These are phyloP conservation scores for Ananas comosus DNA, from an alignment of 176 grass and related monocot species.

Conservation along the genomic window DNA sequence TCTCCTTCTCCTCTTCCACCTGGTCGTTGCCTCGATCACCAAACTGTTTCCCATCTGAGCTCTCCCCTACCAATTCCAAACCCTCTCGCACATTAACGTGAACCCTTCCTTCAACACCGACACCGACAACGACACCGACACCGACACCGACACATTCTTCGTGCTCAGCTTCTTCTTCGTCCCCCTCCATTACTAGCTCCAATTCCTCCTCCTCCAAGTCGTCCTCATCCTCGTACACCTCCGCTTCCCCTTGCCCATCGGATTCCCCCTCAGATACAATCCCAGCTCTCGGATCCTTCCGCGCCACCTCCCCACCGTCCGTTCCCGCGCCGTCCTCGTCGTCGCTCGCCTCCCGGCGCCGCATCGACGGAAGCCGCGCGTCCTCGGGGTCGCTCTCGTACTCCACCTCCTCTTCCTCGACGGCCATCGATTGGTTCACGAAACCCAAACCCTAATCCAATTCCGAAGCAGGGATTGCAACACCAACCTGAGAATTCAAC, in stretches of 20 bases:
- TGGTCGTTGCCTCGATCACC: constrained; percentile 4
- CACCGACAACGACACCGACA: too few species aligned
- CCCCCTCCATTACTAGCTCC: constrained; percentile 30
- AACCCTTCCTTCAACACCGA: constrained; percentile 2
- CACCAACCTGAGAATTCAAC: background rate
- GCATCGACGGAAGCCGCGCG: constrained; percentile 10
- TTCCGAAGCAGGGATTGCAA: background rate
- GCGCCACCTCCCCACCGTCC: background rate
- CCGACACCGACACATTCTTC: constrained; percentile 3
- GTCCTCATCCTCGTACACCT: constrained; percentile 33
- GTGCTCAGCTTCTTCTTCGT: constrained; percentile 7
- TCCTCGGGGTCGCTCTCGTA: constrained; percentile 29
- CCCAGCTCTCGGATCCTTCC: background rate
- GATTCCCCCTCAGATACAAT: constrained; percentile 14
- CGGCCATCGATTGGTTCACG: background rate
- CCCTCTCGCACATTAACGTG: background rate
- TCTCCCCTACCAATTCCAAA: background rate
- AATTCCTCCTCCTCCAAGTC: constrained; percentile 31
- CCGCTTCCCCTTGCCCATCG: constrained; percentile 11
- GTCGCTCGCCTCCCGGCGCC: constrained; percentile 23
- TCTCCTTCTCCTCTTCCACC: constrained; percentile 13
- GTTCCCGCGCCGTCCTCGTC: constrained; percentile 17
- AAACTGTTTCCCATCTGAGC: background rate
- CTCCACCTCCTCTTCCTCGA: background rate
- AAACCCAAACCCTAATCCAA: constrained; percentile 7